Evolutionary conservation across 1,284 basidiomycete species (phyloP).

Genomic region (Filobasidium uniguttulatum): DNA sequence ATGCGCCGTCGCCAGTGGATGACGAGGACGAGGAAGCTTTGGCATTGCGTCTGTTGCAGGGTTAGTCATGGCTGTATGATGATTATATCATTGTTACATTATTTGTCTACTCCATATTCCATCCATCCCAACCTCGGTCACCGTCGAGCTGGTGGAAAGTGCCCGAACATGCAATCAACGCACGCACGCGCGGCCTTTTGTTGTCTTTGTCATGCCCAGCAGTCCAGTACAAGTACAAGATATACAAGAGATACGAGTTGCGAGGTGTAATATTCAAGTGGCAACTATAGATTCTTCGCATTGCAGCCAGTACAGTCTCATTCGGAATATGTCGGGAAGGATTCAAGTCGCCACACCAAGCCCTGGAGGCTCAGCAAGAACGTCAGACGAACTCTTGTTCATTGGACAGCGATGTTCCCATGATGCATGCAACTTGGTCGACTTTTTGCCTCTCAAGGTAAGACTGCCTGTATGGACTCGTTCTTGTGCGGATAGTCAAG

Average conservation of each 20-base stretch:
- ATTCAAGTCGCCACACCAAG: not conserved
- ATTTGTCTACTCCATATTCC: not conserved
- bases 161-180: too few relatives aligned
- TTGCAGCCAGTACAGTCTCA: not conserved
- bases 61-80: slow-evolving; percentile 8
- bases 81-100: not conserved
- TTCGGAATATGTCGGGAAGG: not conserved
- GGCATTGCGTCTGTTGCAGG: slow-evolving; percentile 29
- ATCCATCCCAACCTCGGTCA: too few relatives aligned
- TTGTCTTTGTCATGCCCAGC: too few relatives aligned
- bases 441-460: slow-evolving; percentile 36
- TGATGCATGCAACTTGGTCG: slow-evolving; percentile 31
- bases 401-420: slow-evolving; percentile 34
- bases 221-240: too few relatives aligned
- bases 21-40: slow-evolving; percentile 36
- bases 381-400: slow-evolving; percentile 30
- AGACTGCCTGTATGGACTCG: slow-evolving; percentile 9
- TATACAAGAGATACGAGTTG: too few relatives aligned
- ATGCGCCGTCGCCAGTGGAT: slow-evolving; percentile 2
- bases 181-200: too few relatives aligned
- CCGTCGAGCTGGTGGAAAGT: too few relatives aligned
- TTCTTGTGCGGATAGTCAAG: not conserved
- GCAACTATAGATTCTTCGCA: too few relatives aligned
- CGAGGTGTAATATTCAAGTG: too few relatives aligned
- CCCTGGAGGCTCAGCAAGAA: not conserved